Percentiles rank a stretch among this genome's conserved stretches.
phyloP scores from a whole-genome alignment of 2,329 filamentous ascomycete genomes.

The Metarhizium rileyi region DNA sequence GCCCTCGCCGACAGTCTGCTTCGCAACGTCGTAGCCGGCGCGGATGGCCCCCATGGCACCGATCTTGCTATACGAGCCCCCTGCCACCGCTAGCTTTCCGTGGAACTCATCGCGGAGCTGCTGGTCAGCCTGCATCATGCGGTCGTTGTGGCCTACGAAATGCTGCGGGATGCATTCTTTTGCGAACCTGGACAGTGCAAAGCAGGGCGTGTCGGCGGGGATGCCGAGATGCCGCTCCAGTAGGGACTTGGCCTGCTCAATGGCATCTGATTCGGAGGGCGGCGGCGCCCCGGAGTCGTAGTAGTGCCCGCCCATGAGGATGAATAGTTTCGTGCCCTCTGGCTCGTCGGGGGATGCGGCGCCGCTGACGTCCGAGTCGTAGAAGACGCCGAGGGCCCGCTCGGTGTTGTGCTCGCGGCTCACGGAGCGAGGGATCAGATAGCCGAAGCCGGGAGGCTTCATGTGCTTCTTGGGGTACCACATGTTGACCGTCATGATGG shows the following conservation, averaged over 20 bases:
- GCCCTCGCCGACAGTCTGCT: slow-evolving; percentile 9
- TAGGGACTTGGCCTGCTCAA: slow-evolving; percentile 59
- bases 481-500: slow-evolving; percentile 86
- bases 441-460: slow-evolving; percentile 70
- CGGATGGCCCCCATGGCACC: slow-evolving; percentile 43
- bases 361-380: slow-evolving; percentile 58
- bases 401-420: slow-evolving; percentile 68
- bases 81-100: slow-evolving; percentile 54
- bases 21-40: slow-evolving; percentile 26
- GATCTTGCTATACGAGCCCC: slow-evolving; percentile 42
- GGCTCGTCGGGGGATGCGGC: slow-evolving; percentile 39
- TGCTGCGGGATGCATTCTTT: slow-evolving; percentile 85
- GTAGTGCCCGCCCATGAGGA: slow-evolving; percentile 92
- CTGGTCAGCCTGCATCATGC: slow-evolving; percentile 47
- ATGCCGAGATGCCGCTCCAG: slow-evolving; percentile 69
- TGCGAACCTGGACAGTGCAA: slow-evolving; percentile 49
- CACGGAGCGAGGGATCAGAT: slow-evolving; percentile 73
- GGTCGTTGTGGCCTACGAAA: slow-evolving; percentile 61
- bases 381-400: slow-evolving; percentile 80
- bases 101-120: slow-evolving; percentile 47
- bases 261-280: slow-evolving; percentile 56
- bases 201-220: slow-evolving; percentile 43
- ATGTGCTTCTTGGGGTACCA: slow-evolving; percentile 63
- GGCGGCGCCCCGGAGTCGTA: slow-evolving; percentile 42
- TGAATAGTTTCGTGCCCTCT: slow-evolving; percentile 76